Evolutionary conservation across 176 grass and related monocot genomes (phyloP), one percentile per base, ranked within the genome.

Genomic region (Tillandsia fasciculata): DNA sequence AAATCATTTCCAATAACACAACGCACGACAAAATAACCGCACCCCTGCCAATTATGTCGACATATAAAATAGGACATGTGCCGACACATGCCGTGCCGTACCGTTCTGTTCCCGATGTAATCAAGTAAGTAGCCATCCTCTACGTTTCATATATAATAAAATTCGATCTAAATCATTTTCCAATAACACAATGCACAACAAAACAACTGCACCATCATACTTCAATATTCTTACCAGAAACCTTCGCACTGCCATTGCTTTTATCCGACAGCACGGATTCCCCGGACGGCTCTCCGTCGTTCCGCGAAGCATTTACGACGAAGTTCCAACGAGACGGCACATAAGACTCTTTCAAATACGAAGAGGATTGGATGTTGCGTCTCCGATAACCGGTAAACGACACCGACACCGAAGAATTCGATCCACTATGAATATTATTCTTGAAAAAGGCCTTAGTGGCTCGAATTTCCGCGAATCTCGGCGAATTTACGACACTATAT

Each of bases 331-430:
- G 53, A 48, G 64, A 58, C 26, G 22, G 50, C 1, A 12, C 52
- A 75, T 12, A 51, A 11, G 51, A 66, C 3, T 42, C 15, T 1
- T 1, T 52, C 47, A 49, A 68, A 77, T 54, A 9, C 12, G 47
- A 75, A 18, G 69, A 76, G 28, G 53, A 57, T 17, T 24, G 61
- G 3, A 29, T 9, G 12, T 67, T 64, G 73, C 84, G 77, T 9
- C 73, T 20, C 56, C 52, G 74, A 76, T 57, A 64, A 79, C 49
- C 12, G 22, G 48, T 64, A 17, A 51, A 82, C 26, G 74, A 85
- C 2, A 82, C 9, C 26, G 74, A 85, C 2, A 82, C 9, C 1
- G 64, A 86, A 70, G 64, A 65, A 33, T 18, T 67, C 10, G 53
- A 66, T n/a, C 70, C 49, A 23, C 54, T 26, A 42, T 2, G 66